These are phyloP conservation scores for Aspergillus sojae DNA, from an alignment of 2,329 filamentous ascomycete species.

Conservation along the genomic window DNA sequence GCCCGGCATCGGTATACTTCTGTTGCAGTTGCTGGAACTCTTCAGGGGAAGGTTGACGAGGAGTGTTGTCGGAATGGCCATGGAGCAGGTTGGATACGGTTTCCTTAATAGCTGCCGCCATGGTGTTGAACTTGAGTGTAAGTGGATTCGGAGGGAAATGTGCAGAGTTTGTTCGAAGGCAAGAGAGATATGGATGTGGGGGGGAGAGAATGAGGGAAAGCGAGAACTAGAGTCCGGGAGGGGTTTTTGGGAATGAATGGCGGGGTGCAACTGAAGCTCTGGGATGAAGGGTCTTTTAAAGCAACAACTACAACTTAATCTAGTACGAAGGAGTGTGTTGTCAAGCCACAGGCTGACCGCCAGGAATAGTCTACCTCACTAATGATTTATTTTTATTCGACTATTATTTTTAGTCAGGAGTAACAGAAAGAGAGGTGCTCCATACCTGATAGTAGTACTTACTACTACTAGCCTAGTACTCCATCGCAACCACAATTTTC, in stretches of 20 bases:
- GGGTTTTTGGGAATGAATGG: conserved; percentile 7
- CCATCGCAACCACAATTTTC: not conserved
- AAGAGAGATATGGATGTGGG: not conserved
- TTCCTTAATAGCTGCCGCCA: conserved; percentile 46
- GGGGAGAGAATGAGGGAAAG: not conserved
- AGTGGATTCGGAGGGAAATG: not conserved
- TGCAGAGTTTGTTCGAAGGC: not conserved
- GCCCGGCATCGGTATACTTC: conserved; percentile 73
- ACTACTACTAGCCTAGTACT: not conserved
- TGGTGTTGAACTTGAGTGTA: conserved; percentile 23
- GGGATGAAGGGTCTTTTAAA: conserved; percentile 3
- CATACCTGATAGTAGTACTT: not conserved
- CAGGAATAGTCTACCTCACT: not conserved
- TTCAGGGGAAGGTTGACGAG: conserved; percentile 60
- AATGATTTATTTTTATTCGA: conserved; percentile 4
- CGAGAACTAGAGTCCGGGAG: conserved; percentile 3
- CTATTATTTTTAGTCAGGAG: conserved; percentile 9
- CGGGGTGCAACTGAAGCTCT: conserved; percentile 30
- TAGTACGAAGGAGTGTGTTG: not conserved
- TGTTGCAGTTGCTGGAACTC: conserved; percentile 69
- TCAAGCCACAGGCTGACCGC: not conserved
- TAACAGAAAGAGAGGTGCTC: not conserved
- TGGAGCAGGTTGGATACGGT: conserved; percentile 53
- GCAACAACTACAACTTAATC: not conserved
- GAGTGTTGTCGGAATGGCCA: conserved; percentile 40